phyloP scores from a whole-genome alignment of 192 early-diverging fungal genomes.

The Chytriomyces confervae region DNA sequence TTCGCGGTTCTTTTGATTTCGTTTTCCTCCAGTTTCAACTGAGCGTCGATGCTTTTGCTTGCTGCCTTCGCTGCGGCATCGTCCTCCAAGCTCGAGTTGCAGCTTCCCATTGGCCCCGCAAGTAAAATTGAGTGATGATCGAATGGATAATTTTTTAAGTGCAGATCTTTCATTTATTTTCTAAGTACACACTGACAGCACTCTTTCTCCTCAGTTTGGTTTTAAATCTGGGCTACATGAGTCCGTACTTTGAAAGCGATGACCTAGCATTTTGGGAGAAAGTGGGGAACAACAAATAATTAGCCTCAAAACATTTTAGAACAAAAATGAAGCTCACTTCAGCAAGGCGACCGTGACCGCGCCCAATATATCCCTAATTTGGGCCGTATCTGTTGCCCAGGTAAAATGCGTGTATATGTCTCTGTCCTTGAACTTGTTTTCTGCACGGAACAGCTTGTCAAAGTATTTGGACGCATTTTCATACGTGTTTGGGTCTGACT shows the following conservation, averaged over 20 bases:
- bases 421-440: not conserved
- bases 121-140: too few species aligned
- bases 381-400: not conserved
- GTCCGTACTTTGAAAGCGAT: not conserved
- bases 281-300: not conserved
- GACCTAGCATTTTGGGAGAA: not conserved
- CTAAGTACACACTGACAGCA: too few species aligned
- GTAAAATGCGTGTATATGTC: conserved; percentile 2
- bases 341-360: not conserved
- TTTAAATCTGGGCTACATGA: not conserved
- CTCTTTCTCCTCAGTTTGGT: too few species aligned
- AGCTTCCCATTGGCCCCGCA: too few species aligned
- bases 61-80: not conserved
- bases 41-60: not conserved
- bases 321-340: not conserved
- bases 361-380: not conserved
- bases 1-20: not conserved
- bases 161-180: too few species aligned
- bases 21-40: not conserved
- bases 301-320: not conserved
- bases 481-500: conserved; percentile 47
- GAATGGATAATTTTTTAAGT: too few species aligned
- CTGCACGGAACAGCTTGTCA: not conserved
- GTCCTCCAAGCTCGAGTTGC: not conserved
- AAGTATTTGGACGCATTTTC: conserved; percentile 56